phyloP scores from a whole-genome alignment of 129 eudicot species.

The Gnaphalium uliginosum region DNA sequence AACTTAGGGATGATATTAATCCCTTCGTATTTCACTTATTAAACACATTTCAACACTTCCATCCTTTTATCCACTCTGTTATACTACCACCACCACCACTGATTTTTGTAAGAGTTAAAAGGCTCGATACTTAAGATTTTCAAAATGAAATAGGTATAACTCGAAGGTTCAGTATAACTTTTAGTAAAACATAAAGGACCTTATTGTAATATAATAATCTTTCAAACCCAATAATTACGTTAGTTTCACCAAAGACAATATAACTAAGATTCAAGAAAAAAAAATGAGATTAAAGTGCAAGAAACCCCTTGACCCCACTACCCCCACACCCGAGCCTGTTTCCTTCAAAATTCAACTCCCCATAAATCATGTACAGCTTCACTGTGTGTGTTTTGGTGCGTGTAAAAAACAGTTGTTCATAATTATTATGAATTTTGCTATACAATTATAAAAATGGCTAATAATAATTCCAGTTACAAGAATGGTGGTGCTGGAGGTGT shows the following conservation, averaged over 20 bases:
- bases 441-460: conserved; percentile 48
- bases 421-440: neutral
- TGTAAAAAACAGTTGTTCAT: conserved; percentile 25
- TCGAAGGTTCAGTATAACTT: too few relatives aligned
- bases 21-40: too few relatives aligned
- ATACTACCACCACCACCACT: too few relatives aligned
- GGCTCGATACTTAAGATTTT: too few relatives aligned
- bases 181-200: too few relatives aligned
- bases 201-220: too few relatives aligned
- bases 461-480: conserved; percentile 33
- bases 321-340: conserved; percentile 20
- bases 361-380: conserved; percentile 23
- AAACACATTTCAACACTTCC: too few relatives aligned
- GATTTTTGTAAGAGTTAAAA: too few relatives aligned
- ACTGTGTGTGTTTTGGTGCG: conserved; percentile 18
- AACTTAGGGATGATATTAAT: too few relatives aligned
- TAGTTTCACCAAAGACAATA: conserved; percentile 13
- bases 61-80: too few relatives aligned
- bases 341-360: conserved; percentile 45
- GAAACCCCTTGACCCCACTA: conserved; percentile 43
- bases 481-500: conserved; percentile 31
- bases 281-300: conserved; percentile 45
- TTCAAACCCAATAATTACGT: neutral
- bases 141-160: too few relatives aligned
- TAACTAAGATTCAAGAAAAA: neutral